Percentiles rank a stretch among this genome's conserved stretches.
phyloP scores from a whole-genome alignment of 352 stramenopile species.

The Phytophthora quininea region DNA sequence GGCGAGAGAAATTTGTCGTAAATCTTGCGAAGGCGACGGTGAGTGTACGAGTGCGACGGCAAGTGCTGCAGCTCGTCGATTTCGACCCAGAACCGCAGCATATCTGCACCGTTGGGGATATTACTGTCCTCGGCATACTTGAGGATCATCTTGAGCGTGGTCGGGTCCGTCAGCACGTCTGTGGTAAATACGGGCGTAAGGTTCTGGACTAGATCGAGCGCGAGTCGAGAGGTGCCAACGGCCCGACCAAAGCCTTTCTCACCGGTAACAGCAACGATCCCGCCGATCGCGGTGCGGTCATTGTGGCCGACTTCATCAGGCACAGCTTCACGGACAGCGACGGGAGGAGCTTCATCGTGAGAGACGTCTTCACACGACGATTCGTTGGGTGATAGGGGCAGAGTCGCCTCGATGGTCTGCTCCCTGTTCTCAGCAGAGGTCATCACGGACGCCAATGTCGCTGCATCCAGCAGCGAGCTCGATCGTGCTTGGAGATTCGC shows the following conservation, averaged over 20 bases:
- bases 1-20: constrained; percentile 88
- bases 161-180: constrained; percentile 75
- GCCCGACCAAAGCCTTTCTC: constrained; percentile 31
- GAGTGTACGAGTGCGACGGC: constrained; percentile 81
- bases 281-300: neutral
- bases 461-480: constrained; percentile 27
- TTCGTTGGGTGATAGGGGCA: constrained; percentile 5
- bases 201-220: constrained; percentile 75
- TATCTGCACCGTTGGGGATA: constrained; percentile 60
- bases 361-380: neutral
- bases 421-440: constrained; percentile 9
- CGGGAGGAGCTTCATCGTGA: neutral
- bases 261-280: neutral
- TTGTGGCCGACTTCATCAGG: neutral
- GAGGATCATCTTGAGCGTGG: constrained; percentile 77
- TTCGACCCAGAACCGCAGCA: constrained; percentile 84
- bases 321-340: constrained; percentile 2
- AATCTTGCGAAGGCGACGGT: constrained; percentile 80
- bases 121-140: constrained; percentile 63
- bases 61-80: constrained; percentile 78
- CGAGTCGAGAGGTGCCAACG: constrained; percentile 29
- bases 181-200: constrained; percentile 79
- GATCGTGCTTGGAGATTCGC: neutral
- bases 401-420: constrained; percentile 6
- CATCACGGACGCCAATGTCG: constrained; percentile 19